These are phyloP conservation scores for Ploettnerulaceae sp. DNA, from an alignment of 2,329 filamentous ascomycete genomes.

Conservation along the genomic window DNA sequence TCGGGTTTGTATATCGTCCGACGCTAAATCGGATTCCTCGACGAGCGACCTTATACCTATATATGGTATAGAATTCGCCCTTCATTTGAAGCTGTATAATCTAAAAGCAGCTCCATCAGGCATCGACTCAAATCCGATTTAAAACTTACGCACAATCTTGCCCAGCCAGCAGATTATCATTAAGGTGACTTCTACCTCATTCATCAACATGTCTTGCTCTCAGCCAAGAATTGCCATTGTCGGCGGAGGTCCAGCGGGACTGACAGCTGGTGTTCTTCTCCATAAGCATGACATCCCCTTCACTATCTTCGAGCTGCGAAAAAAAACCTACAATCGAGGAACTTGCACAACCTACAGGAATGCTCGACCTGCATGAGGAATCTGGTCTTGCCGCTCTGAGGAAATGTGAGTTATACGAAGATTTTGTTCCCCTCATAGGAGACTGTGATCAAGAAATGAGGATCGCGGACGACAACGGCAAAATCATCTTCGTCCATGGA, in stretches of 20 bases:
- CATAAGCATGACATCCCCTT: conserved; percentile 1
- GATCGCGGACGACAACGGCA: conserved; percentile 39
- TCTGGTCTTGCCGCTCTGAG: conserved; percentile 43
- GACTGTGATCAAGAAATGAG: conserved; percentile 25
- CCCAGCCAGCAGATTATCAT: no score
- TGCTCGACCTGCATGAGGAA: conserved; percentile 46
- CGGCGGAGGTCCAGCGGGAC: conserved; percentile 20
- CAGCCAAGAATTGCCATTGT: conserved; percentile 20
- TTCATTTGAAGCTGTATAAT: no score
- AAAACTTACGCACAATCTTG: no score
- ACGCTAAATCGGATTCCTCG: no score
- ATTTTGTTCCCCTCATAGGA: conserved; percentile 37
- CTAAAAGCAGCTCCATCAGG: no score
- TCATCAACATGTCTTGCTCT: background rate
- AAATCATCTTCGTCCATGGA: conserved; percentile 28
- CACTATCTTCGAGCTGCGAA: conserved; percentile 23
- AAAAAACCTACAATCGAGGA: background rate
- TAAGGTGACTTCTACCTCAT: no score
- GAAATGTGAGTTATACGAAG: conserved; percentile 41
- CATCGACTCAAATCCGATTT: no score
- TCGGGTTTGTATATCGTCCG: no score
- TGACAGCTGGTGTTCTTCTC: conserved; percentile 14
- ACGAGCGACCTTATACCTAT: no score
- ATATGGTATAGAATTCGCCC: no score
- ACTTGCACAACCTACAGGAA: conserved; percentile 34